These are phyloP conservation scores for Taxillus chinensis DNA, from an alignment of 164 flowering plant species.

Conservation along the genomic window DNA sequence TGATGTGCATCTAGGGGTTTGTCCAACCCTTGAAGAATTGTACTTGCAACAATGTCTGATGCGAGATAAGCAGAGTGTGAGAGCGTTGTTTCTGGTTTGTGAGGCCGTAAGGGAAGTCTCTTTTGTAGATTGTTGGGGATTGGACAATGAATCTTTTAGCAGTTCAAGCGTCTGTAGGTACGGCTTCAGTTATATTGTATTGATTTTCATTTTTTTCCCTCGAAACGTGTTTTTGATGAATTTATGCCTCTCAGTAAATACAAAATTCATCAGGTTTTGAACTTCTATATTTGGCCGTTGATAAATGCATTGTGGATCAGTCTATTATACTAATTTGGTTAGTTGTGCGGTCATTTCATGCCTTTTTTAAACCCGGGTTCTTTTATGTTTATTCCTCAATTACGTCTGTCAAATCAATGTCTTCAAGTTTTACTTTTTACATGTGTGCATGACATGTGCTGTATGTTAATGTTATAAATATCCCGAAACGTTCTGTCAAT, in stretches of 20 bases:
- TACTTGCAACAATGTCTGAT: slow-evolving; percentile 75
- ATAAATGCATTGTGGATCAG: too few species aligned
- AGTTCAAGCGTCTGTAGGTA: slow-evolving; percentile 65
- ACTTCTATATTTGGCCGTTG: too few species aligned
- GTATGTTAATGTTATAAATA: too few species aligned
- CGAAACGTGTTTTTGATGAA: not conserved
- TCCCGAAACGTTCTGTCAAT: too few species aligned
- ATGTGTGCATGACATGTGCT: too few species aligned
- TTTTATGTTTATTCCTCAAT: too few species aligned
- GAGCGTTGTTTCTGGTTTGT: slow-evolving; percentile 62
- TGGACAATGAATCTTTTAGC: slow-evolving; percentile 60
- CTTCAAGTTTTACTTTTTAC: too few species aligned
- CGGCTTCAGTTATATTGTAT: not conserved
- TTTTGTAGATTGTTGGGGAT: slow-evolving; percentile 83
- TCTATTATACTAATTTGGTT: too few species aligned
- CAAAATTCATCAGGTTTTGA: too few species aligned
- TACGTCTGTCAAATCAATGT: too few species aligned
- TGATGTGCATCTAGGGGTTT: slow-evolving; percentile 57
- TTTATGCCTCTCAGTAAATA: not conserved
- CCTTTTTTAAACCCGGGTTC: too few species aligned
- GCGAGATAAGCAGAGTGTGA: slow-evolving; percentile 46
- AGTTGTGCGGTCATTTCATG: too few species aligned
- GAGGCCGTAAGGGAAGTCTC: slow-evolving; percentile 45
- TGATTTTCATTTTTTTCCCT: not conserved
- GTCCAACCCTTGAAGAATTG: slow-evolving; percentile 59